Percentiles rank a stretch among this genome's conserved stretches.
These are phyloP conservation scores for Trichoderma polysporum DNA, from an alignment of 2,329 filamentous ascomycete species.

Conservation along the genomic window DNA sequence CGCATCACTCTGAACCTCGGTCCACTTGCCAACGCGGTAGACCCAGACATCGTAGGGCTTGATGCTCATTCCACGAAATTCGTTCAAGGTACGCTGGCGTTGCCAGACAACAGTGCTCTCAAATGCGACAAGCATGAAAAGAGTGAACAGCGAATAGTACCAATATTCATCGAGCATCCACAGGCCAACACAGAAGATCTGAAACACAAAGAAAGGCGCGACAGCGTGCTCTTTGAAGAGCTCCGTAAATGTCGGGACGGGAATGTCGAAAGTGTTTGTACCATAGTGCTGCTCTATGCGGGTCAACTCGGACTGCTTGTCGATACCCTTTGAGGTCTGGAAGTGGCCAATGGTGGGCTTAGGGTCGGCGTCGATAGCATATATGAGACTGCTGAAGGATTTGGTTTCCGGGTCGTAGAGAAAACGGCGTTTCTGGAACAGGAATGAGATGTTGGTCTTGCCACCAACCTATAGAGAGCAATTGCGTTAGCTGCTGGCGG, in stretches of 20 bases:
- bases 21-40: slow-evolving; percentile 84
- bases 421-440: slow-evolving; percentile 98
- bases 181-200: slow-evolving; percentile 95
- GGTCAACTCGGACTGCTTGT: slow-evolving; percentile 71
- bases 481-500: not conserved
- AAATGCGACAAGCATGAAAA: slow-evolving; percentile 97
- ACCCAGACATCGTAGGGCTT: slow-evolving; percentile 96
- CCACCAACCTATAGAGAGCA: slow-evolving; percentile 56
- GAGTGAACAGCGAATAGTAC: slow-evolving; percentile 99
- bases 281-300: slow-evolving; percentile 90
- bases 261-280: slow-evolving; percentile 94
- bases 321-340: slow-evolving; percentile 76
- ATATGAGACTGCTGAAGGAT: slow-evolving; percentile 78
- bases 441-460: slow-evolving; percentile 78
- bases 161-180: slow-evolving; percentile 99
- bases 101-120: slow-evolving; percentile 99
- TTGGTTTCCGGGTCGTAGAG: slow-evolving; percentile 72
- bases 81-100: slow-evolving; percentile 88
- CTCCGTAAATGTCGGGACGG: slow-evolving; percentile 91
- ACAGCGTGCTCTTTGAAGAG: slow-evolving; percentile 98
- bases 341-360: slow-evolving; percentile 77
- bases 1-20: slow-evolving; percentile 83
- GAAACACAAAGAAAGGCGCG: slow-evolving; percentile 98
- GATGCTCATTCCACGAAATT: slow-evolving; percentile 99
- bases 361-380: slow-evolving; percentile 80